Base-by-base conservation (phyloP, 2,329 filamentous ascomycete genomes). In the Neofusicoccum sp. region DNA sequence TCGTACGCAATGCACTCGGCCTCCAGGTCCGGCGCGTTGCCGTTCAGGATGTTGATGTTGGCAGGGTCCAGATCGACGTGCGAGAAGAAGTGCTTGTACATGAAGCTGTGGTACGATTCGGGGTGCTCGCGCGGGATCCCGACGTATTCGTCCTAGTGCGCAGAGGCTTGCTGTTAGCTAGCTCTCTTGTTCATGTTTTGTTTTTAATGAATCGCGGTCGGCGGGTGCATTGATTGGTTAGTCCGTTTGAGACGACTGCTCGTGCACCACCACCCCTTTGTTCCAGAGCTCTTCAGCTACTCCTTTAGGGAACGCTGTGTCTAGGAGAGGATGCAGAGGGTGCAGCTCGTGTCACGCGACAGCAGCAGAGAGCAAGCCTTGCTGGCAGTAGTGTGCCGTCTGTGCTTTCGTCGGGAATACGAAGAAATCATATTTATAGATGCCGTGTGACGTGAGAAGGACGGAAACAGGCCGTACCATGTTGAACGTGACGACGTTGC, bases 41-140 rank as follows among this genome's bases (percentile, higher is more conserved):
- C 91, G 73, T 94, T 87, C 43, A 94, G 85, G 71, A 95, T 92
- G 78, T 96, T 88, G 73, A 95, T 92, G 74, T 94, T 93, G 71
- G 85, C 84, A 4, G 92, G 92, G 67, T 88, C 85, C 69, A 95
- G 89, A 73, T 96, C 91, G 70, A 95, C 88, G 67, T 88, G 91
- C 47, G 89, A 91, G 82, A 96, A 96, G 83, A 96, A 92, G 79
- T 95, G 85, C 78, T 90, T 91, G 85, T 93, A 96, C 92, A 96
- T 95, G 81, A 95, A 96, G 67, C 88, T 91, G 80, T 96, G 92
- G 78, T 96, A 96, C 71, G 89, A 92, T 76, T 95, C 88, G 11
- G 91, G 88, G 74, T 96, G 91, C 70, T 93, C 90, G 71, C 90
- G 87, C 37, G 91, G 89, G 66, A 96, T 85, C 63, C 89, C 90